Evolutionary conservation across 169 alveolate species (phyloP).

Genomic region (Perkinsus chesapeaki): DNA sequence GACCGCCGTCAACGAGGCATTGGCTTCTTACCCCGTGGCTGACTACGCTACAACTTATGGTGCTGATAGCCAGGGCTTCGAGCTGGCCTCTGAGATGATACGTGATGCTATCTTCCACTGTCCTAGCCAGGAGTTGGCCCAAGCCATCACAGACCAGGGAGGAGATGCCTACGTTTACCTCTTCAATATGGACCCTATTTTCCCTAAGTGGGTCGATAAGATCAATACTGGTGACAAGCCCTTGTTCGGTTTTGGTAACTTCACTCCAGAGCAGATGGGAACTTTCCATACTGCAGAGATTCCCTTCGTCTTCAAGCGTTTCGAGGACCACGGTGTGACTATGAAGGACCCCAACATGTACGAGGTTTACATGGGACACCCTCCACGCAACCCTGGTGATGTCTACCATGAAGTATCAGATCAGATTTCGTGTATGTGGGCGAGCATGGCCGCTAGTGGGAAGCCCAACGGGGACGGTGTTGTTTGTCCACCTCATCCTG

Average conservation of each 20-base stretch:
- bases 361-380: background rate
- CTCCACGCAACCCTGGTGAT: background rate
- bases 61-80: background rate
- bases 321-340: background rate
- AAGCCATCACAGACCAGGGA: background rate
- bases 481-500: too few species aligned
- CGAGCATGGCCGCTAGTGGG: background rate
- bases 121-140: background rate
- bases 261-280: background rate
- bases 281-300: background rate
- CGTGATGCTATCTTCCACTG: background rate
- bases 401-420: background rate
- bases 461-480: background rate
- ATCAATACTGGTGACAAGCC: too few species aligned
- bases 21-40: background rate
- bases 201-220: too few species aligned
- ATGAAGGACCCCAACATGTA: background rate
- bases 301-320: background rate
- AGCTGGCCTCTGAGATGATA: background rate
- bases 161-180: background rate
- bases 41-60: background rate
- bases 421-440: background rate
- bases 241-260: background rate
- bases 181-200: too few species aligned
- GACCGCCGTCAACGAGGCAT: background rate